Evolutionary conservation across 257 asterid genomes (phyloP).

Genomic region (Solanum chmielewskii): DNA sequence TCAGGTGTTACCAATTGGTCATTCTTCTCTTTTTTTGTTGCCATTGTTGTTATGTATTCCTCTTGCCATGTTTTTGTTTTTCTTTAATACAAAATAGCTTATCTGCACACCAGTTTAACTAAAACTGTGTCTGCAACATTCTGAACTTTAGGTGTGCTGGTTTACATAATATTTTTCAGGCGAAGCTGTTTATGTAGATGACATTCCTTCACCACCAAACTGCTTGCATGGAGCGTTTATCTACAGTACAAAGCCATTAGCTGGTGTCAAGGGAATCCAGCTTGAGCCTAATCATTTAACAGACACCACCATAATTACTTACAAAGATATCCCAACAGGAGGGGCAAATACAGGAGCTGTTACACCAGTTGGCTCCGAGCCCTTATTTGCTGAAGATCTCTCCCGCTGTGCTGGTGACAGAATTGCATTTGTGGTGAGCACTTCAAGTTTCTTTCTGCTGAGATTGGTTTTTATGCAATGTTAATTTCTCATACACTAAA

Average conservation of each 20-base stretch:
- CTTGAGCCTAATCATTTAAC: slow-evolving; percentile 17
- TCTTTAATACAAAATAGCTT: not conserved
- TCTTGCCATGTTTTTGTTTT: not conserved
- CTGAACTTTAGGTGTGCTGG: not conserved
- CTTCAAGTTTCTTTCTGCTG: not conserved
- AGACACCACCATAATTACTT: slow-evolving; percentile 26
- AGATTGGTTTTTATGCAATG: not conserved
- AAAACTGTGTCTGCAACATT: not conserved
- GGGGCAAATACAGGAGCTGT: slow-evolving; percentile 44
- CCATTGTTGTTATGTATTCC: not conserved
- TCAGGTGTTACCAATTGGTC: no score
- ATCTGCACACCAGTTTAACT: not conserved
- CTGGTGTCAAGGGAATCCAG: slow-evolving; percentile 34
- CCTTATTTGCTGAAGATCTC: slow-evolving; percentile 47
- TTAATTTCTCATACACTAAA: not conserved
- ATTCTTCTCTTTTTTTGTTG: not conserved
- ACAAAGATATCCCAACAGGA: slow-evolving; percentile 47
- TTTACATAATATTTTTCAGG: not conserved
- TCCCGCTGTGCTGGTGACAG: slow-evolving; percentile 51
- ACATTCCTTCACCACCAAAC: slow-evolving; percentile 58
- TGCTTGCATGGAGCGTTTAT: slow-evolving; percentile 61
- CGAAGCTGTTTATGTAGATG: slow-evolving; percentile 36
- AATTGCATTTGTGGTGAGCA: slow-evolving; percentile 56
- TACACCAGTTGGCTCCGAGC: slow-evolving; percentile 32
- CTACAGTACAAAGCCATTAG: slow-evolving; percentile 51